phyloP scores from a whole-genome alignment of 345 rosid species.

The Gossypioides kirkii region DNA sequence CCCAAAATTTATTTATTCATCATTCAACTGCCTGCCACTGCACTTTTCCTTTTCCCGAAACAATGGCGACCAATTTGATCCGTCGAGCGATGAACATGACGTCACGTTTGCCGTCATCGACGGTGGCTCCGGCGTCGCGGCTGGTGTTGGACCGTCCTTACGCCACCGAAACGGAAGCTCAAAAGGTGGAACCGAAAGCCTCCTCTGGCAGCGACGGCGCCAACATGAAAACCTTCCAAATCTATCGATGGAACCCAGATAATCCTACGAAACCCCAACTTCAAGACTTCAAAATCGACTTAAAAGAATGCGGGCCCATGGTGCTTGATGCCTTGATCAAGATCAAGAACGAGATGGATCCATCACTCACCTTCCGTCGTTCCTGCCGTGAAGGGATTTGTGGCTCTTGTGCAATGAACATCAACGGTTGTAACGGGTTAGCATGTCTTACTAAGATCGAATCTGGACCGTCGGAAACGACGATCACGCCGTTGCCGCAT shows the following conservation, averaged over 20 bases:
- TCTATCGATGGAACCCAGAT: constrained; percentile 91
- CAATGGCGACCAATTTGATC: constrained; percentile 52
- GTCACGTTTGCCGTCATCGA: constrained; percentile 19
- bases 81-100: constrained; percentile 31
- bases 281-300: constrained; percentile 62
- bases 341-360: constrained; percentile 96
- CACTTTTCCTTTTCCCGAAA: background rate
- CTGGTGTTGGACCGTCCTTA: constrained; percentile 36
- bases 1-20: background rate
- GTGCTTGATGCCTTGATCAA: constrained; percentile 90
- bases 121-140: constrained; percentile 17
- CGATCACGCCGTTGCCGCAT: constrained; percentile 80
- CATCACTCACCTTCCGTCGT: constrained; percentile 84
- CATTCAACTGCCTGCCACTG: background rate
- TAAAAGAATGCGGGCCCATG: constrained; percentile 94
- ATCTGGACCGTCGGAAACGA: constrained; percentile 30
- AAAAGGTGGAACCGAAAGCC: constrained; percentile 35
- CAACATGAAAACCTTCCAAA: constrained; percentile 67
- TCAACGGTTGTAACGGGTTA: constrained; percentile 89
- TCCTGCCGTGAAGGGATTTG: constrained; percentile 98
- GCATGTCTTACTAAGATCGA: constrained; percentile 86
- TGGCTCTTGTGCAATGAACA: constrained; percentile 96
- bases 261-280: constrained; percentile 67
- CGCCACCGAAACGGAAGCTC: constrained; percentile 48
- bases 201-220: background rate